These are phyloP conservation scores for Stachybotrys echinatus DNA, from an alignment of 2,329 filamentous ascomycete genomes.

Conservation along the genomic window DNA sequence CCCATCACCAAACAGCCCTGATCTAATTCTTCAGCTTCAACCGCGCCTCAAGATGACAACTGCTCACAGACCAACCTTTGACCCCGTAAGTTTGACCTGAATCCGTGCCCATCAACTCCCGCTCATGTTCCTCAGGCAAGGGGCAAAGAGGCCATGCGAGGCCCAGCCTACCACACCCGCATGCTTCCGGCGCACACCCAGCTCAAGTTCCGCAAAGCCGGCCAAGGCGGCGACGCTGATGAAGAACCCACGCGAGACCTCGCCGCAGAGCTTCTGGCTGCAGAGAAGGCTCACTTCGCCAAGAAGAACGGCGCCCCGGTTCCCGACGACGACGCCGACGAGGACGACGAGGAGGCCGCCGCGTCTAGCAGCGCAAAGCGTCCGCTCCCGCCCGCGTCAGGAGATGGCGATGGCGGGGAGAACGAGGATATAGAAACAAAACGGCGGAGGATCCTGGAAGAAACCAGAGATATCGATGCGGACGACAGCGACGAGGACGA, in stretches of 20 bases:
- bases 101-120: neutral
- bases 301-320: constrained; percentile 62
- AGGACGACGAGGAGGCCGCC: constrained; percentile 34
- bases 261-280: constrained; percentile 81
- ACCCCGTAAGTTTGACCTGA: constrained; percentile 60
- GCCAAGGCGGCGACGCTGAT: constrained; percentile 75
- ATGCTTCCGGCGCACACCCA: constrained; percentile 90
- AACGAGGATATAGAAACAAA: constrained; percentile 75
- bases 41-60: constrained; percentile 50
- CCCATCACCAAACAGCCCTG: neutral
- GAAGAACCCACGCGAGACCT: constrained; percentile 73
- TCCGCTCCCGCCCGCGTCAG: constrained; percentile 26
- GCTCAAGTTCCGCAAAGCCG: constrained; percentile 81
- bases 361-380: constrained; percentile 54
- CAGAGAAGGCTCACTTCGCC: constrained; percentile 81
- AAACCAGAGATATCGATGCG: constrained; percentile 83
- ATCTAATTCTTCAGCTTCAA: neutral
- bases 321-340: constrained; percentile 42
- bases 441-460: constrained; percentile 78
- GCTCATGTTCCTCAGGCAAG: constrained; percentile 53
- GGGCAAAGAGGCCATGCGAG: constrained; percentile 91
- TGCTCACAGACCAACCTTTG: constrained; percentile 86
- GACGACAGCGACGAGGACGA: constrained; percentile 55
- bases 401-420: constrained; percentile 64
- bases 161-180: constrained; percentile 92